Percentiles rank a stretch among this genome's conserved stretches.
These are phyloP conservation scores for Euptelea pleiosperma DNA, from an alignment of 164 flowering plant species.

Conservation along the genomic window DNA sequence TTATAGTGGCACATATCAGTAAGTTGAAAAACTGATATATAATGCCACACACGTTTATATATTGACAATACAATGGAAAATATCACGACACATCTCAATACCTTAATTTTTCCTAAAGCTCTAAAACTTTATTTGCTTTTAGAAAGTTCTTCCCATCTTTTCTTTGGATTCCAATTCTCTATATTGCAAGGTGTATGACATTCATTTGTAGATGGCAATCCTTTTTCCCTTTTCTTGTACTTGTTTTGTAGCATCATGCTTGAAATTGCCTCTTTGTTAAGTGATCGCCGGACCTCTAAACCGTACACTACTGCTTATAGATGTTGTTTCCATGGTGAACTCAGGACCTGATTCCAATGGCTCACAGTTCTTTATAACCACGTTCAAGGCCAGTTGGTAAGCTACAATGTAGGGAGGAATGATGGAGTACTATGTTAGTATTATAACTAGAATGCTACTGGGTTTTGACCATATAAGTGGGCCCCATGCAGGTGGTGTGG, in stretches of 20 bases:
- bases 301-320: constrained; percentile 35
- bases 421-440: not conserved
- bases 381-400: constrained; percentile 94
- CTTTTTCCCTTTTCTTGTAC: not conserved
- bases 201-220: not conserved
- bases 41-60: too few species aligned
- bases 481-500: not conserved
- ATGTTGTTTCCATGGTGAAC: constrained; percentile 93
- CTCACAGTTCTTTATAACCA: constrained; percentile 94
- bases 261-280: not conserved
- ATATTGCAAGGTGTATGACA: not conserved
- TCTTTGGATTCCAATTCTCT: too few species aligned
- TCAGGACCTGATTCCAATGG: constrained; percentile 96
- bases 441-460: too few species aligned
- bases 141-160: too few species aligned
- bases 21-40: too few species aligned
- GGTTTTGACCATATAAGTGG: not conserved
- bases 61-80: too few species aligned
- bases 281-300: not conserved
- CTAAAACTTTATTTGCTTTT: not conserved
- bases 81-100: too few species aligned
- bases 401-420: constrained; percentile 8
- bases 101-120: not conserved
- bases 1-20: too few species aligned
- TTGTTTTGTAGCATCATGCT: too few species aligned